phyloP scores from a whole-genome alignment of 2,329 filamentous ascomycete species.

The Phaeosphaeriaceae sp. region DNA sequence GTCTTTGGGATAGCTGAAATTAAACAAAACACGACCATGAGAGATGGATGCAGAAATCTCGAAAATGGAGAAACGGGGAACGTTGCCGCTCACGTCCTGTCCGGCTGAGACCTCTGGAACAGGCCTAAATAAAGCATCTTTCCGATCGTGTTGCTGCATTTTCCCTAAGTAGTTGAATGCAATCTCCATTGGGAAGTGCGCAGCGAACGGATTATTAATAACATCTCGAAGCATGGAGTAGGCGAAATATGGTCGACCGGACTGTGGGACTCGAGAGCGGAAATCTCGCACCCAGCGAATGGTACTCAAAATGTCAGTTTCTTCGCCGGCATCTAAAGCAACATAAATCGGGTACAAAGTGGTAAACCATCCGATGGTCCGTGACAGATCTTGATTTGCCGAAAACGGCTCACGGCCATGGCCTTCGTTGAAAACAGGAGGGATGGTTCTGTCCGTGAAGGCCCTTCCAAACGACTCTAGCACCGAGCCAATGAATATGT shows the following conservation, averaged over 20 bases:
- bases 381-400: slow-evolving; percentile 54
- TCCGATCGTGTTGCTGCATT: slow-evolving; percentile 39
- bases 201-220: slow-evolving; percentile 31
- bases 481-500: slow-evolving; percentile 45
- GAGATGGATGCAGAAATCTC: slow-evolving; percentile 40
- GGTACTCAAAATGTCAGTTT: slow-evolving; percentile 39
- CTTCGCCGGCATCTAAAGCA: slow-evolving; percentile 27
- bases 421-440: slow-evolving; percentile 57
- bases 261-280: slow-evolving; percentile 36
- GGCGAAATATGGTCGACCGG: slow-evolving; percentile 43
- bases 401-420: slow-evolving; percentile 57
- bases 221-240: slow-evolving; percentile 31
- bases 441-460: slow-evolving; percentile 50
- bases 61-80: slow-evolving; percentile 40
- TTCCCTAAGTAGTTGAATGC: slow-evolving; percentile 43
- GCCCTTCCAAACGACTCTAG: slow-evolving; percentile 53
- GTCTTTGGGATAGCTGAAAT: slow-evolving; percentile 39
- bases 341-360: slow-evolving; percentile 43
- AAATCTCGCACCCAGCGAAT: slow-evolving; percentile 44
- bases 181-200: slow-evolving; percentile 42
- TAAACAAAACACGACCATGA: slow-evolving; percentile 38
- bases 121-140: slow-evolving; percentile 34
- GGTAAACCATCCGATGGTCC: slow-evolving; percentile 61
- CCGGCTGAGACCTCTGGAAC: slow-evolving; percentile 25
- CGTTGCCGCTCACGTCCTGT: slow-evolving; percentile 33